Evolutionary conservation across 1,284 basidiomycete genomes (phyloP).

Genomic region (Lignosus rhinocerotis): DNA sequence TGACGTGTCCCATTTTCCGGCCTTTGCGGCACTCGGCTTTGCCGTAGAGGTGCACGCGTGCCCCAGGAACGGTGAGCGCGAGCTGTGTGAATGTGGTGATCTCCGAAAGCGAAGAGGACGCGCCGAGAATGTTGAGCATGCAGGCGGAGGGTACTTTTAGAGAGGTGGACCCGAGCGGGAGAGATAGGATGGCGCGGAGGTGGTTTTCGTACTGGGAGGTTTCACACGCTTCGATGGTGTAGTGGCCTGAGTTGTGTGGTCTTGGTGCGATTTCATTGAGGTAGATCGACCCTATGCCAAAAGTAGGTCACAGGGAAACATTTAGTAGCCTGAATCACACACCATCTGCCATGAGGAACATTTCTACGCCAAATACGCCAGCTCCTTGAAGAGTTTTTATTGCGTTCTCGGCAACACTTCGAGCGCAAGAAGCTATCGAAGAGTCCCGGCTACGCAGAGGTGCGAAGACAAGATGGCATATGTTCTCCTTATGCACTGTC

Average conservation of each 20-base stretch:
- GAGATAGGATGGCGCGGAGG: constrained; percentile 90
- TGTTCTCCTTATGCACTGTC: constrained; percentile 93
- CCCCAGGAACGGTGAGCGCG: constrained; percentile 73
- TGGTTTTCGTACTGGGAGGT: constrained; percentile 99
- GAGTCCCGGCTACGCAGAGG: constrained; percentile 71
- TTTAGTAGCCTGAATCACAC: constrained; percentile 29
- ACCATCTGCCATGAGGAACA: constrained; percentile 94
- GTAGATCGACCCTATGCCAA: constrained; percentile 64
- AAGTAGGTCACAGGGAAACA: constrained; percentile 5
- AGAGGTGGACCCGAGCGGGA: constrained; percentile 88
- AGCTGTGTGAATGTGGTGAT: constrained; percentile 54
- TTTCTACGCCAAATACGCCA: constrained; percentile 97
- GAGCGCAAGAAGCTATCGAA: constrained; percentile 63
- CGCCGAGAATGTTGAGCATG: constrained; percentile 96
- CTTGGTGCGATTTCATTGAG: constrained; percentile 99
- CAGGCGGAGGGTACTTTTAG: constrained; percentile 87
- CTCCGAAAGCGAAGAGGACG: constrained; percentile 65
- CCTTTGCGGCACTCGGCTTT: constrained; percentile 89
- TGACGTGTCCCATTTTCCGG: constrained; percentile 98
- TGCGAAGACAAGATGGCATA: constrained; percentile 92
- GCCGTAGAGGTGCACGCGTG: constrained; percentile 89
- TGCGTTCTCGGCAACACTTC: constrained; percentile 80
- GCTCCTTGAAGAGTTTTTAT: constrained; percentile 85
- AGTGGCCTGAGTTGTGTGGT: constrained; percentile 98
- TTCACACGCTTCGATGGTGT: constrained; percentile 98